Evolutionary conservation across 2,329 filamentous ascomycete species (phyloP).

Genomic region (Biscogniauxia sp.): DNA sequence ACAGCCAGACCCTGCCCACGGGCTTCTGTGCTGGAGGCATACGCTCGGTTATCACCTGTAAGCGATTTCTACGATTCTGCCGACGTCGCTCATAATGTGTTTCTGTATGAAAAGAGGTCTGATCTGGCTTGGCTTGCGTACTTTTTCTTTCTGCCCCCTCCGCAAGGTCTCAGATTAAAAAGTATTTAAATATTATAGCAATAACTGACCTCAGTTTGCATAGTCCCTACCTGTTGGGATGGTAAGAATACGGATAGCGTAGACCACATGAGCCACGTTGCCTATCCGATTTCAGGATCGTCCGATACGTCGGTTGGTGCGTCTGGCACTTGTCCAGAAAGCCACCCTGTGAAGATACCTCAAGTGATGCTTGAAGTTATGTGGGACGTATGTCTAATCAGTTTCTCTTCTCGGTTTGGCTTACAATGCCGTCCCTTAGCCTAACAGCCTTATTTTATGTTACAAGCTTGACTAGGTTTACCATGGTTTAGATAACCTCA

Average conservation of each 20-base stretch:
- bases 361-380: constrained; percentile 49
- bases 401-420: not conserved
- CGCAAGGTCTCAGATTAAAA: too few species aligned
- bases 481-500: not conserved
- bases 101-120: too few species aligned
- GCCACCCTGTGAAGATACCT: constrained; percentile 40
- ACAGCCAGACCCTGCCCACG: constrained; percentile 38
- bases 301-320: constrained; percentile 39
- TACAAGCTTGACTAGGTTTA: not conserved
- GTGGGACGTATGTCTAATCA: constrained; percentile 33
- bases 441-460: not conserved
- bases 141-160: too few species aligned
- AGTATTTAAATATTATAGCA: constrained; percentile 33
- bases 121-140: too few species aligned
- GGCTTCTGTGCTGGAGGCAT: constrained; percentile 43
- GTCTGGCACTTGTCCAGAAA: constrained; percentile 34
- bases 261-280: constrained; percentile 50
- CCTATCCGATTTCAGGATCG: constrained; percentile 44
- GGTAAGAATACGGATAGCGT: constrained; percentile 46
- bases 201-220: constrained; percentile 30
- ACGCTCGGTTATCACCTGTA: constrained; percentile 45
- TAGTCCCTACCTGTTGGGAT: constrained; percentile 46
- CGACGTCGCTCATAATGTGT: not conserved
- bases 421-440: not conserved
- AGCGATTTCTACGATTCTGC: constrained; percentile 49